Conservation (phyloP, 1,284 basidiomycete genomes). For the Leccinum subrobustum region DNA sequence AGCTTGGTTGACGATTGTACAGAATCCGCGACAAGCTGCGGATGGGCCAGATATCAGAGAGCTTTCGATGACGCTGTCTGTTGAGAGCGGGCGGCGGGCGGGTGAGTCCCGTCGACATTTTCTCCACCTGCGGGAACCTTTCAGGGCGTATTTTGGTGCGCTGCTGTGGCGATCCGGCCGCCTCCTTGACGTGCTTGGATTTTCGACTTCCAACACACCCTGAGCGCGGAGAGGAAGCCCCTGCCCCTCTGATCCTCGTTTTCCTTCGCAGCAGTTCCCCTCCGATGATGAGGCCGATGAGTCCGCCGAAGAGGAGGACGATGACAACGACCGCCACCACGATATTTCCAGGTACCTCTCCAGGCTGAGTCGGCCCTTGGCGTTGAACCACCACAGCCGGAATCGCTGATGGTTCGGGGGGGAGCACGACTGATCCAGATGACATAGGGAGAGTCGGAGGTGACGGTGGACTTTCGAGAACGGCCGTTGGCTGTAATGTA, state of each 20-base stretch:
- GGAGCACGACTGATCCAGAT: slow-evolving; percentile 10
- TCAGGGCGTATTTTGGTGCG: slow-evolving; percentile 1
- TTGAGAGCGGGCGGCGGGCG: slow-evolving; percentile 17
- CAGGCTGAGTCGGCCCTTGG: slow-evolving; percentile 4
- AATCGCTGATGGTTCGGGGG: slow-evolving; percentile 9
- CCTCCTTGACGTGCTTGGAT: slow-evolving; percentile 4
- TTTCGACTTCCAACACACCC: slow-evolving; percentile 7
- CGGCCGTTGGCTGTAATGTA: slow-evolving; percentile 8
- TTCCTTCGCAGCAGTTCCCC: slow-evolving; percentile 30
- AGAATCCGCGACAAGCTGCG: slow-evolving; percentile 18
- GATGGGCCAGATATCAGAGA: slow-evolving; percentile 27
- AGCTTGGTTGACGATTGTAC: slow-evolving; percentile 7
- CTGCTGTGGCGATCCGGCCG: not conserved
- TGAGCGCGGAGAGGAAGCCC: not conserved
- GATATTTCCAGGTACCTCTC: slow-evolving; percentile 24
- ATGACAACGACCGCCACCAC: slow-evolving; percentile 23
- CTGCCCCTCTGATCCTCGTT: slow-evolving; percentile 5
- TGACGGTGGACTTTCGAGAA: slow-evolving; percentile 6
- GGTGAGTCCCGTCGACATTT: slow-evolving; percentile 11
- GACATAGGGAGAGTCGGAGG: slow-evolving; percentile 3
- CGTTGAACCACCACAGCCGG: slow-evolving; percentile 3
- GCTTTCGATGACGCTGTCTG: slow-evolving; percentile 14
- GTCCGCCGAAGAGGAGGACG: slow-evolving; percentile 30
- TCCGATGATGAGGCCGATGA: slow-evolving; percentile 28
- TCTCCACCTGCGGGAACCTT: slow-evolving; percentile 16